Base-by-base conservation (phyloP, 495 filamentous ascomycete species). In the Penicillium arizonense region DNA sequence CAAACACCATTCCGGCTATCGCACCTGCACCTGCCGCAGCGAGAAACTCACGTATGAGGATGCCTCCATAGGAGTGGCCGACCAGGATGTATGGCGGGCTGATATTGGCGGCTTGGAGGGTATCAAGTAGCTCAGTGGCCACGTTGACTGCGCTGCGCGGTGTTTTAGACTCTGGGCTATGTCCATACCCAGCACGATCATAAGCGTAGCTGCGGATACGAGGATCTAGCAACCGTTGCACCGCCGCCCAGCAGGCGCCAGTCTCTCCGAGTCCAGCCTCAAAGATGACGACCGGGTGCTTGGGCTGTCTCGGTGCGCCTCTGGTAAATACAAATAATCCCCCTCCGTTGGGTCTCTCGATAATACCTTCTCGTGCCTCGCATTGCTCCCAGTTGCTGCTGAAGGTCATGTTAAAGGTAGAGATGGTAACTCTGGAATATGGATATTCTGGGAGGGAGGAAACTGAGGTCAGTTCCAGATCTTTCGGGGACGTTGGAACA, bases 51-150 rank as follows among this genome's bases (percentile, higher is more conserved):
- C 73, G 56, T 11, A 65, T 69, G 24, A 76, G 68, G 23, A 66
- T 64, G 5, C 73, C 73, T 10, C 73, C 73, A 23, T 71, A 76
- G 30, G 71, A 74, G 47, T 76, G 73, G 30, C 59, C 69, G 2
- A 74, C 51, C 10, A 76, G 43, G 1, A 73, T 55, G 46, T 66
- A 74, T 13, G 70, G 73, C 0, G 68, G 62, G 1, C 21, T 20
- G n/a, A 67, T n/a, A 11, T 44, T 11, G 14, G 55, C 13, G 23
- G 42, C 47, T 26, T 49, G 16, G 32, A 64, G 56, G 7, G 59
- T 39, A 34, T n/a, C 18, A 16, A 51, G 34, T 1, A 70, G 48
- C 16, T 62, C 54, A 14, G 55, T 42, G 4, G 53, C 58, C 18
- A 56, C 56, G 32, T 37, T 36, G 33, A 44, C n/a, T 51, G 61